phyloP scores from a whole-genome alignment of 2,329 filamentous ascomycete species.

The Chalara sp. region DNA sequence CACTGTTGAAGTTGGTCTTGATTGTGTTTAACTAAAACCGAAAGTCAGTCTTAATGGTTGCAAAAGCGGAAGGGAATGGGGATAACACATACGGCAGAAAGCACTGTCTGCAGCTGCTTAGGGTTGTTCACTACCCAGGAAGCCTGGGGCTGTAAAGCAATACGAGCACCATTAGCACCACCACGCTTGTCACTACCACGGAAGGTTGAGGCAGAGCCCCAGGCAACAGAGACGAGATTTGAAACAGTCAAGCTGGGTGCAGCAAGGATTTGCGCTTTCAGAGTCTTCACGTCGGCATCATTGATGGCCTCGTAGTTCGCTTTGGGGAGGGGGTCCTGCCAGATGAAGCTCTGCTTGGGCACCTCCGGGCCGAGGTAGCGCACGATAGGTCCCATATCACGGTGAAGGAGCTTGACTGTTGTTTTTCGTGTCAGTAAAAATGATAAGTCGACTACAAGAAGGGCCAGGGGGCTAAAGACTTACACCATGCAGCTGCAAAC shows the following conservation, averaged over 20 bases:
- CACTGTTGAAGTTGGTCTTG: slow-evolving; percentile 58
- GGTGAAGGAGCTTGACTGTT: slow-evolving; percentile 66
- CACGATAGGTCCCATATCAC: slow-evolving; percentile 65
- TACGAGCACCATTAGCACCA: slow-evolving; percentile 73
- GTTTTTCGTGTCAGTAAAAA: slow-evolving; percentile 31
- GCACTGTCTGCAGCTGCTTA: slow-evolving; percentile 52
- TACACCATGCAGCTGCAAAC: slow-evolving; percentile 66
- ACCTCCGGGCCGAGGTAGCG: slow-evolving; percentile 72
- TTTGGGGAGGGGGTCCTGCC: slow-evolving; percentile 68
- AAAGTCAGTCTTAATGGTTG: not conserved
- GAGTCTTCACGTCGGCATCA: slow-evolving; percentile 50
- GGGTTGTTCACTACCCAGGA: slow-evolving; percentile 73
- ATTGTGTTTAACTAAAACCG: slow-evolving; percentile 40
- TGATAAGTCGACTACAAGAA: slow-evolving; percentile 20
- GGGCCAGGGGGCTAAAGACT: not conserved
- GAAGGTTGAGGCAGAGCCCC: slow-evolving; percentile 66
- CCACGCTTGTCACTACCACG: slow-evolving; percentile 74
- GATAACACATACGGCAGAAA: slow-evolving; percentile 8
- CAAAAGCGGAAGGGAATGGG: not conserved
- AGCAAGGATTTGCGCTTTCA: slow-evolving; percentile 64
- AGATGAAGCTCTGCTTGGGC: slow-evolving; percentile 60
- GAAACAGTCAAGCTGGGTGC: slow-evolving; percentile 47
- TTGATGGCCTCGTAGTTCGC: slow-evolving; percentile 51
- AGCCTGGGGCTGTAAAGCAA: slow-evolving; percentile 63
- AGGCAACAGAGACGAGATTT: slow-evolving; percentile 60